Evolutionary conservation across 1,139 yeast genomes (phyloP).

Genomic region (Kurtzmaniella quercitrusa): DNA sequence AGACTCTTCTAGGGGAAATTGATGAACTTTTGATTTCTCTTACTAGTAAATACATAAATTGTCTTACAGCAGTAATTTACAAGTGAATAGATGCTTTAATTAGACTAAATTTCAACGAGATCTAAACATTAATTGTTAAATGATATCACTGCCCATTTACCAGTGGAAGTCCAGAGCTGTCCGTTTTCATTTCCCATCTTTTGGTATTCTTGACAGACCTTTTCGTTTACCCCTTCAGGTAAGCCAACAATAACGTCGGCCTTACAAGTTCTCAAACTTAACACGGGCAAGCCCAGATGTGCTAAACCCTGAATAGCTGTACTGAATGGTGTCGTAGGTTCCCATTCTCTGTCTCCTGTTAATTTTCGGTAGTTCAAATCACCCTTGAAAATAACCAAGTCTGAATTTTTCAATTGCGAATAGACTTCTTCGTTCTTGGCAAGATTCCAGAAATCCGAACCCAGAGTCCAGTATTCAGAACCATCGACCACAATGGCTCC

Average conservation of each 20-base stretch:
- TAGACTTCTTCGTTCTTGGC: conserved; percentile 46
- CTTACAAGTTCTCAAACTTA: conserved; percentile 87
- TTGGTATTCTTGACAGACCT: conserved; percentile 57
- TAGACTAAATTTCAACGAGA: too few species aligned
- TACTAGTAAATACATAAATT: too few species aligned
- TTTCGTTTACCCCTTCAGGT: conserved; percentile 65
- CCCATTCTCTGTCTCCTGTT: conserved; percentile 90
- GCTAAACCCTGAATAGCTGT: conserved; percentile 71
- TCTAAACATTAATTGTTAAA: conserved; percentile 1
- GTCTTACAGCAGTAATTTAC: too few species aligned
- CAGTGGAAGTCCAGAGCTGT: conserved; percentile 80
- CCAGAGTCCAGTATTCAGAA: conserved; percentile 83
- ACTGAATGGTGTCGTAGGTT: conserved; percentile 68
- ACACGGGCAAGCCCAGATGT: conserved; percentile 52
- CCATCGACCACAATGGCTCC: conserved; percentile 58
- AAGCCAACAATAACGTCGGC: conserved; percentile 96
- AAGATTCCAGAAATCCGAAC: conserved; percentile 68
- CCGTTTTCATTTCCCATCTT: conserved; percentile 58
- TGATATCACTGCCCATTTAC: conserved; percentile 84
- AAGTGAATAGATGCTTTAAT: too few species aligned
- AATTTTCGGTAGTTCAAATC: conserved; percentile 93
- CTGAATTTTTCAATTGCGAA: conserved; percentile 48
- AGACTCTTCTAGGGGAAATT: too few species aligned
- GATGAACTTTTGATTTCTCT: too few species aligned
- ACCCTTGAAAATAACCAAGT: conserved; percentile 84